phyloP scores from a whole-genome alignment of 805 yeast genomes.

The Debaryomyces tyrocola region DNA sequence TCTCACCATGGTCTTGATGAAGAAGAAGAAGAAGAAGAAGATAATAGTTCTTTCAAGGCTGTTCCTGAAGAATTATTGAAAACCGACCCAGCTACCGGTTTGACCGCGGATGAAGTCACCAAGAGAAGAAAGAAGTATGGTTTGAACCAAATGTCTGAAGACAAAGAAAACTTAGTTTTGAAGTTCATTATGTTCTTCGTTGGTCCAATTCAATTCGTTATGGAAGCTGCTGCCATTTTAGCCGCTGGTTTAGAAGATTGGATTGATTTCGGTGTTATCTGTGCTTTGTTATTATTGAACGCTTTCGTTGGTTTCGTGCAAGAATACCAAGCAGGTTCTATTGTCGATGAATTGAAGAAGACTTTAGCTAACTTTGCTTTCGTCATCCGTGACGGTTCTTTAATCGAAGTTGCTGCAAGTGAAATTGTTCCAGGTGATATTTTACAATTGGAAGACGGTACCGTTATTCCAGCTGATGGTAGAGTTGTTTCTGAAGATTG shows the following conservation, averaged over 20 bases:
- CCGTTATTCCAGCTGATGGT: slow-evolving; percentile 92
- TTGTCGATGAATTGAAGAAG: slow-evolving; percentile 94
- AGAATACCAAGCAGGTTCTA: slow-evolving; percentile 97
- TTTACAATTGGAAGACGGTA: slow-evolving; percentile 89
- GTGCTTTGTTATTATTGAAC: slow-evolving; percentile 81
- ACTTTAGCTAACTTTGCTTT: slow-evolving; percentile 88
- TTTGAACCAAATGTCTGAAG: slow-evolving; percentile 88
- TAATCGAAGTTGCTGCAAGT: slow-evolving; percentile 73
- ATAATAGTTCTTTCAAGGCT: slow-evolving; percentile 50
- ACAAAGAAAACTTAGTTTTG: slow-evolving; percentile 72
- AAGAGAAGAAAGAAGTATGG: slow-evolving; percentile 90
- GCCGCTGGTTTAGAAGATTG: slow-evolving; percentile 97
- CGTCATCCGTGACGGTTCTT: slow-evolving; percentile 79
- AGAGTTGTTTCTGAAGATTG: slow-evolving; percentile 82
- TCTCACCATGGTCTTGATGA: slow-evolving; percentile 57
- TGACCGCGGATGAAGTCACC: slow-evolving; percentile 71
- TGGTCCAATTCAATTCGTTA: slow-evolving; percentile 95
- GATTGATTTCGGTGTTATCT: slow-evolving; percentile 98
- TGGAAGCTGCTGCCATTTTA: slow-evolving; percentile 94
- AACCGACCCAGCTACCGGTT: slow-evolving; percentile 79
- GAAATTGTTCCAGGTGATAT: slow-evolving; percentile 96
- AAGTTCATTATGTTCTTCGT: slow-evolving; percentile 86
- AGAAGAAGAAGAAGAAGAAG: slow-evolving; percentile 54
- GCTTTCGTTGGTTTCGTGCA: slow-evolving; percentile 95
- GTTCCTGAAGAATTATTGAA: slow-evolving; percentile 84